Evolutionary conservation across 1,284 basidiomycete genomes (phyloP), one percentile per base, ranked within the genome.

Genomic region (Puccinia coronata): DNA sequence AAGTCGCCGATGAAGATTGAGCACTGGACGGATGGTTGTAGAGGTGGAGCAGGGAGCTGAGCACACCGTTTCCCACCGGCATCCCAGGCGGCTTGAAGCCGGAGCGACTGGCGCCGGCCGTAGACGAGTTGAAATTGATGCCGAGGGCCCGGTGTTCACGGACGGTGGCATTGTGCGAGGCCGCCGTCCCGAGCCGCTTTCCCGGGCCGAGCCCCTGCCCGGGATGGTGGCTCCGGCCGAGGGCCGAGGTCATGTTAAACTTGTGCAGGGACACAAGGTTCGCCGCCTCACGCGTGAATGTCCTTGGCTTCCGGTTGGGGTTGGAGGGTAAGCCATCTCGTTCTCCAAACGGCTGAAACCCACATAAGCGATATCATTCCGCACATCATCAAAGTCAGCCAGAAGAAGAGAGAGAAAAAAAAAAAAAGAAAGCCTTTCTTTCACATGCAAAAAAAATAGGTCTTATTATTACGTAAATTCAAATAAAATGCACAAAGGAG

Each of bases 281-380:
- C n/a, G 78, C 78, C 2, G 78, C 78, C 55, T 80, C 78, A 28
- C 78, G 67, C 14, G 78, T 80, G 69, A 80, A 80, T 18, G 78
- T 80, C 25, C 78, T 23, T 25, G 78, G 78, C 47, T 69, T 55
- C 16, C 55, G 78, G 57, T 73, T 72, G 12, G 78, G 67, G 67
- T 80, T 73, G 4, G 78, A 72, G n/a, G 78, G 78, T 34, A 80
- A 51, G 43, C 78, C 78, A 65, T 80, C 78, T 41, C 57, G 67
- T 65, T 80, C 78, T 14, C 78, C 78, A 49, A 80, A 80, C 25
- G 78, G 78, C 78, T 80, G 72, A 59, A 39, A 25, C 16, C 23
- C n/a, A n/a, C 43, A 8, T 18, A 16, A n/a, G 34, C 41, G 65
- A 67, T 25, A 36, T 41, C 28, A 34, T 25, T 31, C 31, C 28